Evolutionary conservation across 1,139 yeast genomes (phyloP), one percentile per base, ranked within the genome.

Genomic region (Pneumocystis canis): DNA sequence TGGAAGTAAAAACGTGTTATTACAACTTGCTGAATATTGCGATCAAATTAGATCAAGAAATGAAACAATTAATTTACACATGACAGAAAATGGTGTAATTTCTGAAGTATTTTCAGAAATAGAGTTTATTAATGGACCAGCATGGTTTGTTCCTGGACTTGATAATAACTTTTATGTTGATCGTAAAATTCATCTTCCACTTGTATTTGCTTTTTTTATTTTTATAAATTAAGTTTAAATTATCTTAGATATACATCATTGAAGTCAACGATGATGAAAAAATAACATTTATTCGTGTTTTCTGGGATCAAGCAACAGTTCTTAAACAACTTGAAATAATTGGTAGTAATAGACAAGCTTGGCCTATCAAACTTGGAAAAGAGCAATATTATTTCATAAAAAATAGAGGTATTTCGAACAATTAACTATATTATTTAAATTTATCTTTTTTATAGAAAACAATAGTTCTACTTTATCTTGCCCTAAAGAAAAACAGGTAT

Each of bases 261-360:
- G 58, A 64, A 7, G 70, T 71, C 2, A 31, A 47, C 59, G 67
- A 65, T 7, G 66, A 60, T 28, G 61, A 58, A 14, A 60, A 62
- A 59, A 70, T 71, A 33, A 58, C 65, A 30, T 60, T 67, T 25
- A 66, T 71, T 53, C 63, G 69, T 53, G 64, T 67, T 20, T 65
- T 67, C 60, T 71, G 73, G 73, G 73, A 71, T 63, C 73, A 71
- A 66, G 72, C 70, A n/a, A 65, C 72, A 1, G 64, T 71, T 59
- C 67, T 71, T 40, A 70, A 71, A 63, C 73, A 71, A 65, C 64
- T 71, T 56, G 70, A 68, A 58, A 68, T 71, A 35, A 71, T 71
- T 61, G 73, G 73, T 33, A 53, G 67, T 11, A 65, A 72, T 28
- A 73, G 72, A 16, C 69, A 70, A 41, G 68, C 68, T 41, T 71